Evolutionary conservation across 2,329 filamentous ascomycete species (phyloP).

Genomic region (Aspergillus arachidicola): DNA sequence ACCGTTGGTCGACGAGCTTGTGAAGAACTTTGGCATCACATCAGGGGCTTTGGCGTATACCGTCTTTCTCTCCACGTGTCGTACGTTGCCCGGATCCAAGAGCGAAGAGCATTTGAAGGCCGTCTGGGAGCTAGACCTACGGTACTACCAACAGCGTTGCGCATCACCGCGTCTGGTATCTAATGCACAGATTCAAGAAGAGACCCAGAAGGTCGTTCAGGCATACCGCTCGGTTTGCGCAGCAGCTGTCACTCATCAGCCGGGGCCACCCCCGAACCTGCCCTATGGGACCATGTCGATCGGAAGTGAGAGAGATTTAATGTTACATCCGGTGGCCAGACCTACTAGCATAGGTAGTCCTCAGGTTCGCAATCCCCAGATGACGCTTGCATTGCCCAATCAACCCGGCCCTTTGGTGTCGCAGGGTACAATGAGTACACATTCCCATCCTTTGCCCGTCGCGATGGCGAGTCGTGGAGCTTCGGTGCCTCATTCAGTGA

Average conservation of each 20-base stretch:
- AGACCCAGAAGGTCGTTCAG: constrained; percentile 20
- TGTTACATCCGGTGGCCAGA: neutral
- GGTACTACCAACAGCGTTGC: constrained; percentile 22
- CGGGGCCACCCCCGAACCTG: neutral
- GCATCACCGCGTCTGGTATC: neutral
- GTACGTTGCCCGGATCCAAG: constrained; percentile 25
- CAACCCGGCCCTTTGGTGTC: neutral
- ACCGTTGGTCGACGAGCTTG: constrained; percentile 60
- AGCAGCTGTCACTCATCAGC: neutral
- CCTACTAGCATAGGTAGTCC: neutral
- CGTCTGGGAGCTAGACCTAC: constrained; percentile 24
- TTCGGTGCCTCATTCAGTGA: neutral
- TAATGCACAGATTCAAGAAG: constrained; percentile 8
- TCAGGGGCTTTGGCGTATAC: constrained; percentile 58
- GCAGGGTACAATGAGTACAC: neutral
- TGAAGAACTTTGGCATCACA: constrained; percentile 48
- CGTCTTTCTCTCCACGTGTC: constrained; percentile 49
- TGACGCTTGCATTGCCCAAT: neutral
- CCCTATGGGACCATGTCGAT: neutral
- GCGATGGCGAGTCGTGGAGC: neutral
- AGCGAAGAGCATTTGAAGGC: constrained; percentile 19
- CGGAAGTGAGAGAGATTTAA: neutral
- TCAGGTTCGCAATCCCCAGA: neutral
- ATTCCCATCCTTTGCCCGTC: neutral
- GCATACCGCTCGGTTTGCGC: constrained; percentile 21